These are phyloP conservation scores for Mucor piriformis DNA, from an alignment of 371 early-diverging fungal genomes.

Conservation along the genomic window DNA sequence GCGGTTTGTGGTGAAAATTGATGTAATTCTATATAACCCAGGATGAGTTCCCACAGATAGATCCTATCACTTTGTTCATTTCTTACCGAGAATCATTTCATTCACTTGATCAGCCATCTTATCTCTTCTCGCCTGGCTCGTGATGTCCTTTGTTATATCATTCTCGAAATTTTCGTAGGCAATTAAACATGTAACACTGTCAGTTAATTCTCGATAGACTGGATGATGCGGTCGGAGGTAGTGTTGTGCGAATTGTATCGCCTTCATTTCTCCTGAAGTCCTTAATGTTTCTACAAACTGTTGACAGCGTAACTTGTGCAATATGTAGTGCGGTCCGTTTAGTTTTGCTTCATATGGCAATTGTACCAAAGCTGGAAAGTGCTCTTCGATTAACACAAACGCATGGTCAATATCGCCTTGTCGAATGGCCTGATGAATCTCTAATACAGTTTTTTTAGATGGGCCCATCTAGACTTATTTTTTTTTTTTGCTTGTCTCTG, in stretches of 20 bases:
- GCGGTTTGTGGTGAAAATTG: constrained; percentile 13
- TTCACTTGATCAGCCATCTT: constrained; percentile 27
- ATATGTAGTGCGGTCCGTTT: constrained; percentile 3
- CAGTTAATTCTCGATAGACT: constrained; percentile 13
- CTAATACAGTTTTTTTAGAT: too few relatives aligned
- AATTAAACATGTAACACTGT: constrained; percentile 15
- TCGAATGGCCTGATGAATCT: constrained; percentile 14
- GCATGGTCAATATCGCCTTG: constrained; percentile 21
- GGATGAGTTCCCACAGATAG: too few relatives aligned
- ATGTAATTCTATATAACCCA: constrained; percentile 12
- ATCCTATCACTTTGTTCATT: too few relatives aligned
- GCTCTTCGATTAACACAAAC: constrained; percentile 11
- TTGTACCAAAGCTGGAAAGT: constrained; percentile 16
- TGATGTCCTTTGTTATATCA: constrained; percentile 1
- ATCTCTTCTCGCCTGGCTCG: constrained; percentile 21
- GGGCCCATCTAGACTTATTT: too few relatives aligned
- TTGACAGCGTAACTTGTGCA: constrained; percentile 29
- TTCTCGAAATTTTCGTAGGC: constrained; percentile 17
- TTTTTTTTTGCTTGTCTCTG: background rate
- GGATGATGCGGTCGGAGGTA: constrained; percentile 16
- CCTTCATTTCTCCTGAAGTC: constrained; percentile 16
- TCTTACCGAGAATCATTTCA: constrained; percentile 24
- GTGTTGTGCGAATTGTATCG: constrained; percentile 25
- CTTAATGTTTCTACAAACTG: constrained; percentile 23
- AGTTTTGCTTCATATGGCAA: background rate